A percentile compares a stretch with the other conserved stretches of the same genome.
These are phyloP conservation scores for Benincasa hispida DNA, from an alignment of 306 rosid genomes.

Conservation along the genomic window DNA sequence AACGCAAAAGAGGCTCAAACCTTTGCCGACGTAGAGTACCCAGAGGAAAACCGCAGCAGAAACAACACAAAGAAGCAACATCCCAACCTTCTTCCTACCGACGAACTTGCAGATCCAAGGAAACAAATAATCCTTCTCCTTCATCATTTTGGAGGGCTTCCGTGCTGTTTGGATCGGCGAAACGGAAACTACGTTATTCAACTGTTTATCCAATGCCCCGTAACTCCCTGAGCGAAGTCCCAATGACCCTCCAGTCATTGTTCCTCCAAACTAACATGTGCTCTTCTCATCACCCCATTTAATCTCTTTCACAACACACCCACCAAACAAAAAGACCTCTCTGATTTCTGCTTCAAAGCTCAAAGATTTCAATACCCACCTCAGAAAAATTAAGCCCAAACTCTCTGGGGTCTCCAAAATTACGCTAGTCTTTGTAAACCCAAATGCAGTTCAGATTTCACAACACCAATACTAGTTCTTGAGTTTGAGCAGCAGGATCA, in stretches of 20 bases:
- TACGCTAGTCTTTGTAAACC: background rate
- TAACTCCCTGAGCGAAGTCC: slow-evolving; percentile 76
- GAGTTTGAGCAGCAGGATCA: slow-evolving; percentile 6
- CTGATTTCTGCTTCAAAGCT: background rate
- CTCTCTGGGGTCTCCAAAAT: slow-evolving; percentile 15
- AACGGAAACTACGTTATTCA: slow-evolving; percentile 35
- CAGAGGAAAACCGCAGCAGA: slow-evolving; percentile 72
- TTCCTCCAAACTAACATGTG: slow-evolving; percentile 27
- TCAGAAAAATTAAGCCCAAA: slow-evolving; percentile 16
- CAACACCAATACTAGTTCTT: slow-evolving; percentile 14
- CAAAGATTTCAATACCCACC: slow-evolving; percentile 15
- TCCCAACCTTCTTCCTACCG: slow-evolving; percentile 76
- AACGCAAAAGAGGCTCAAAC: slow-evolving; percentile 19
- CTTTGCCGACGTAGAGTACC: slow-evolving; percentile 83
- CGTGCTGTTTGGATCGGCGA: slow-evolving; percentile 52
- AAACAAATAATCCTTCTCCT: slow-evolving; percentile 66
- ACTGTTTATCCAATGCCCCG: slow-evolving; percentile 79
- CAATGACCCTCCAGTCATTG: slow-evolving; percentile 82
- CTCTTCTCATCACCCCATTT: slow-evolving; percentile 36
- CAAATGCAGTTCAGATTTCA: slow-evolving; percentile 22
- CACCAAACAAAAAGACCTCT: background rate
- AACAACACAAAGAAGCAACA: slow-evolving; percentile 62
- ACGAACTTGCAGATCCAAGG: slow-evolving; percentile 81
- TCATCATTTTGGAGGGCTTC: slow-evolving; percentile 68
- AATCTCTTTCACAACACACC: slow-evolving; percentile 16